These are phyloP conservation scores for Acanthamoeba royreba DNA, from an alignment of 208 protist genomes.

Conservation along the genomic window DNA sequence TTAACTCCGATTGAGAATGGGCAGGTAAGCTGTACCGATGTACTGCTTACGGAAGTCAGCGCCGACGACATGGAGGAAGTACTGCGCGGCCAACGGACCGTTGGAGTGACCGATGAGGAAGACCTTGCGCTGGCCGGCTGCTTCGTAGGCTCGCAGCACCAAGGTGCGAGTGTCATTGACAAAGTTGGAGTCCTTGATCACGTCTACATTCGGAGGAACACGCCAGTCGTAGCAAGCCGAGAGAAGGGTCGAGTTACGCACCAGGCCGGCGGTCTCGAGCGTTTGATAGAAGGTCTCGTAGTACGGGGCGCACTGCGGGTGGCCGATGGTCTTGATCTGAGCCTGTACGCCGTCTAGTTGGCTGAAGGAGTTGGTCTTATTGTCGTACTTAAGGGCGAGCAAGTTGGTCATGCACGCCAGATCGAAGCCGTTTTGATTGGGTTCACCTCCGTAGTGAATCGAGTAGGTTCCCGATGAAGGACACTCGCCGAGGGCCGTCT, in stretches of 20 bases:
- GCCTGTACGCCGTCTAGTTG: neutral
- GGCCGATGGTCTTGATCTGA: neutral
- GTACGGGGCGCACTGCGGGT: neutral
- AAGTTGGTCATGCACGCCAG: neutral
- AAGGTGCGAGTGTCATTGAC: neutral
- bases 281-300: neutral
- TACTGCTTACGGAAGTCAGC: neutral
- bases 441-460: neutral
- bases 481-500: neutral
- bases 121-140: neutral
- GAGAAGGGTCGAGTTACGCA: neutral
- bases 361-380: neutral
- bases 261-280: neutral
- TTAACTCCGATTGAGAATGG: neutral
- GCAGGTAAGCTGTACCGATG: neutral
- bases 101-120: neutral
- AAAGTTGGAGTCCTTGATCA: neutral
- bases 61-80: neutral
- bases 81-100: neutral
- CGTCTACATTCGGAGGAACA: neutral
- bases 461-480: neutral
- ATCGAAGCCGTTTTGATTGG: neutral
- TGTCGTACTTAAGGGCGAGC: neutral
- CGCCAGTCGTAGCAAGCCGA: neutral
- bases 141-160: neutral